Evolutionary conservation across 73 alveolate species (phyloP).

Genomic region (Tetrahymena borealis): DNA sequence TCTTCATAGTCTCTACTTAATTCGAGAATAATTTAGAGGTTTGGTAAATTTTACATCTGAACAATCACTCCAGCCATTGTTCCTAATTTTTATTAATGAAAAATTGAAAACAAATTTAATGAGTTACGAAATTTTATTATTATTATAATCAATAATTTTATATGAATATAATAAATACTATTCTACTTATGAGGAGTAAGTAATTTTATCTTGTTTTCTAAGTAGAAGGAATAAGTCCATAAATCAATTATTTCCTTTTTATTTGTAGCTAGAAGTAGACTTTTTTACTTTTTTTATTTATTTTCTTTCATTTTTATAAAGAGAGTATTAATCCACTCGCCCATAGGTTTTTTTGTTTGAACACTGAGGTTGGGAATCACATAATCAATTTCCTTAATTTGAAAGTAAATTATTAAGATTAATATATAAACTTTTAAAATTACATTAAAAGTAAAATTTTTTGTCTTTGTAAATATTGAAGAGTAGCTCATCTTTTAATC

Average conservation of each 20-base stretch:
- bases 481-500: neutral
- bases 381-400: neutral
- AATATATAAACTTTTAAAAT: neutral
- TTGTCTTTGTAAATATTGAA: neutral
- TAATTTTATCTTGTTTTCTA: neutral
- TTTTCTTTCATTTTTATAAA: neutral
- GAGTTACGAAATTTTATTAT: too few species aligned
- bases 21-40: neutral
- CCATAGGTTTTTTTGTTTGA: neutral
- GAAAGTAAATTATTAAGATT: neutral
- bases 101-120: neutral
- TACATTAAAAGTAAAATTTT: neutral
- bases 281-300: neutral
- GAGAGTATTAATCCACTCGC: neutral
- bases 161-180: neutral
- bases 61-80: neutral
- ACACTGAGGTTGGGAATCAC: neutral
- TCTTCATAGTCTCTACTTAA: neutral
- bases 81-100: neutral
- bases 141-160: too few species aligned
- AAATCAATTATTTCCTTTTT: neutral
- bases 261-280: neutral
- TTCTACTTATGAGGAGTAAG: neutral
- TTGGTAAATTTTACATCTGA: neutral
- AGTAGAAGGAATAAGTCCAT: neutral